Evolutionary conservation across 257 asterid species (phyloP).

Genomic region (Solanum pimpinellifolium): DNA sequence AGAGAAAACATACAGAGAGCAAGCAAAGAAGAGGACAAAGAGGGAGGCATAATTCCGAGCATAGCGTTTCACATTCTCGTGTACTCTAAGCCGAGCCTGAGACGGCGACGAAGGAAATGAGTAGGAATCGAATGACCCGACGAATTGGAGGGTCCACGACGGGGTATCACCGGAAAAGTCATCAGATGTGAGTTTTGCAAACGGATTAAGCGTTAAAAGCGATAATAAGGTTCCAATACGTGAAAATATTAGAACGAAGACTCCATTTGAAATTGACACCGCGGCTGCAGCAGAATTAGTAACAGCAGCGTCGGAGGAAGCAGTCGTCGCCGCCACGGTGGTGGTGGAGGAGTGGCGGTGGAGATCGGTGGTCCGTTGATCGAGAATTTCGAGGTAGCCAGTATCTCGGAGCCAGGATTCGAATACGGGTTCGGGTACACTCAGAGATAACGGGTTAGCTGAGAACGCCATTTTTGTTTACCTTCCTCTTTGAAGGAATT

Average conservation of each 20-base stretch:
- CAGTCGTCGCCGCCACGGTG: conserved; percentile 1
- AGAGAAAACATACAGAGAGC: conserved; percentile 50
- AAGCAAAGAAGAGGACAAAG: conserved; percentile 56
- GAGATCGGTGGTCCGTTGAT: conserved; percentile 81
- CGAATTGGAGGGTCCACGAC: conserved; percentile 63
- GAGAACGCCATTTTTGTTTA: conserved; percentile 40
- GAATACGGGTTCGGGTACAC: conserved; percentile 77
- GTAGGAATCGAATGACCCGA: conserved; percentile 61
- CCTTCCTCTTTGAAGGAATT: neutral
- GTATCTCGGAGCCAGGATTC: conserved; percentile 90
- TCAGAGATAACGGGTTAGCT: conserved; percentile 73
- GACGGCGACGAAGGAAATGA: conserved; percentile 75
- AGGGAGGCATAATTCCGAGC: conserved; percentile 77
- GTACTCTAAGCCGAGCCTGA: conserved; percentile 84
- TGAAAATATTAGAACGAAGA: conserved; percentile 30
- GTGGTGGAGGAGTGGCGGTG: conserved; percentile 49
- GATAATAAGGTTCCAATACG: conserved; percentile 55
- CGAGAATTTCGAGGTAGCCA: conserved; percentile 77
- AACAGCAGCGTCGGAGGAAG: conserved; percentile 1
- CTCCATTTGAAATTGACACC: conserved; percentile 19
- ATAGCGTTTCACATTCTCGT: conserved; percentile 85
- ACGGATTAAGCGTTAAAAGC: conserved; percentile 65
- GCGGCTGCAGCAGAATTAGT: conserved; percentile 8
- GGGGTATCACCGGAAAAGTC: conserved; percentile 74
- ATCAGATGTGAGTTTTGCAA: conserved; percentile 57